Evolutionary conservation across 352 stramenopile genomes (phyloP).

Genomic region (Elongisporangium senticosum): DNA sequence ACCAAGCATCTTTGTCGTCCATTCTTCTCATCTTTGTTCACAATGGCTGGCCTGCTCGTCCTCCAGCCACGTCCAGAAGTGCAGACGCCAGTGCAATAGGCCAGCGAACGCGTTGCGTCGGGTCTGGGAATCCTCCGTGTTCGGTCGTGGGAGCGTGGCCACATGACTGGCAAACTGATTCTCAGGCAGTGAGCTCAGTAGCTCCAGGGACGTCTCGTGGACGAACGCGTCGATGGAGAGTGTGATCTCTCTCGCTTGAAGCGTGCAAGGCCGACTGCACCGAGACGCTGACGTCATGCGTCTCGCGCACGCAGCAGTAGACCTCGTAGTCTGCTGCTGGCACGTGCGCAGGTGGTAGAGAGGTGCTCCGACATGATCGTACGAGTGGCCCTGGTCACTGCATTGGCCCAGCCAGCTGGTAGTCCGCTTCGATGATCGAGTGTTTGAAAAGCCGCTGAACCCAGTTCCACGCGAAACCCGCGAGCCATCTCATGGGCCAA

Average conservation of each 20-base stretch:
- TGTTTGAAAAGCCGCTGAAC: conserved; percentile 16
- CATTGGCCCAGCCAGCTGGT: conserved; percentile 72
- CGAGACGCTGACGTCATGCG: conserved; percentile 57
- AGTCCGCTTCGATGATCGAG: conserved; percentile 74
- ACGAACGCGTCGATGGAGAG: conserved; percentile 63
- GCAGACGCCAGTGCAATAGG: too few species aligned
- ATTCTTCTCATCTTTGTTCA: too few species aligned
- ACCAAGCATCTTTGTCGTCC: too few species aligned
- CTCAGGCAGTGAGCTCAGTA: conserved; percentile 21
- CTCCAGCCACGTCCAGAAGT: too few species aligned
- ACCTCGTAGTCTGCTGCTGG: conserved; percentile 81
- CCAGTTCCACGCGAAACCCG: too few species aligned
- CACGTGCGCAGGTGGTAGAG: conserved; percentile 72
- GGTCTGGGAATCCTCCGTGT: conserved; percentile 64
- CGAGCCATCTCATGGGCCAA: too few species aligned
- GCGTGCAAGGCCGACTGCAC: conserved; percentile 66
- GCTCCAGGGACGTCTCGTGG: conserved; percentile 28
- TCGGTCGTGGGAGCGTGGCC: conserved; percentile 30
- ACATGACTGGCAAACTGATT: conserved; percentile 41
- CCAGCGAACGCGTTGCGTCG: conserved; percentile 49
- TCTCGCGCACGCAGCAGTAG: conserved; percentile 65
- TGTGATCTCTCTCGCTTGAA: conserved; percentile 46
- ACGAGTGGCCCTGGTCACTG: conserved; percentile 37
- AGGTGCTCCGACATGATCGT: conserved; percentile 79
- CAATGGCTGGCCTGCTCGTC: too few species aligned